A percentile compares a stretch with the other conserved stretches of the same genome.
These are phyloP conservation scores for Colletotrichum sp. DNA, from an alignment of 2,329 filamentous ascomycete species.

Conservation along the genomic window DNA sequence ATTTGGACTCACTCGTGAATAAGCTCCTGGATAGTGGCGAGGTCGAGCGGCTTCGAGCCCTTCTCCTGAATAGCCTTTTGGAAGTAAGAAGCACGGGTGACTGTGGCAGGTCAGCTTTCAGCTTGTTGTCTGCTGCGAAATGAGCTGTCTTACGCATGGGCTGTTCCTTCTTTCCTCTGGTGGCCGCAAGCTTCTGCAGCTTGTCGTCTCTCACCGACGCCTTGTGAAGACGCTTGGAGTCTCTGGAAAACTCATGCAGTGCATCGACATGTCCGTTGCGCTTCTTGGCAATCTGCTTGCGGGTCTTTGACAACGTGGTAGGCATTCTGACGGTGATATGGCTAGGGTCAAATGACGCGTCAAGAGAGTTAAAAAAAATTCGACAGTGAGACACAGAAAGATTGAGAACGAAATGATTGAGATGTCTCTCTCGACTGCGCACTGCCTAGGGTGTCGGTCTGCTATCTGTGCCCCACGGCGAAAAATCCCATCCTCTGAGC, in stretches of 20 bases:
- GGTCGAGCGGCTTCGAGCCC: conserved; percentile 52
- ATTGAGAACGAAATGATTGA: background rate
- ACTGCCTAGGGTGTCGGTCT: background rate
- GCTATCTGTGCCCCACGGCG: conserved; percentile 14
- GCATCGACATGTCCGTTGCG: conserved; percentile 73
- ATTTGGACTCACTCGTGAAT: conserved; percentile 61
- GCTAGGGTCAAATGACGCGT: background rate
- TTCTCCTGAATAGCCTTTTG: conserved; percentile 67
- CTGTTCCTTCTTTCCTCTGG: conserved; percentile 75
- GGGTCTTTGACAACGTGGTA: conserved; percentile 78
- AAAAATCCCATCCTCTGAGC: conserved; percentile 14
- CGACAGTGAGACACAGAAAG: background rate
- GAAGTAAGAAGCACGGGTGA: conserved; percentile 63
- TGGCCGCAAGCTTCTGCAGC: conserved; percentile 73
- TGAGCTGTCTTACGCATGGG: conserved; percentile 64
- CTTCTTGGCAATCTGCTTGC: conserved; percentile 92
- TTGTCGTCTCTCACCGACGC: conserved; percentile 84
- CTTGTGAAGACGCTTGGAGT: conserved; percentile 80
- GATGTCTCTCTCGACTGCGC: background rate
- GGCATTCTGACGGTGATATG: conserved; percentile 64
- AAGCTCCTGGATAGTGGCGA: conserved; percentile 63
- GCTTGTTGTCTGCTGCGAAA: conserved; percentile 6
- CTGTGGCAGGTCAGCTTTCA: conserved; percentile 20
- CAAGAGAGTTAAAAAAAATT: background rate
- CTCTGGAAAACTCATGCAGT: conserved; percentile 87